phyloP scores from a whole-genome alignment of 129 eudicot genomes.

The Smallanthus sonchifolius region DNA sequence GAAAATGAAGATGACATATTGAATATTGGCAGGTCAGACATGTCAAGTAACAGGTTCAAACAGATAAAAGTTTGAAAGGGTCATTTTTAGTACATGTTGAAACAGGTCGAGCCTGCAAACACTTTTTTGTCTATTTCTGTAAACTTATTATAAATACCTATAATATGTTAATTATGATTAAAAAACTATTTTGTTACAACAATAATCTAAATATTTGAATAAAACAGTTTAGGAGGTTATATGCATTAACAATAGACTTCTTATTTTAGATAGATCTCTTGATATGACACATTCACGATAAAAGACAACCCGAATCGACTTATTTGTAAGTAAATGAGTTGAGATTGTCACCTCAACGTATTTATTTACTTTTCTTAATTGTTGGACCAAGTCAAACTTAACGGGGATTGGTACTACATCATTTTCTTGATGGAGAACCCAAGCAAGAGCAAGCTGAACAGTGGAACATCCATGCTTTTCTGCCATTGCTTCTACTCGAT shows the following conservation, averaged over 20 bases:
- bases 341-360: neutral
- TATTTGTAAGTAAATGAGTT: neutral
- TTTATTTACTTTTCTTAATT: neutral
- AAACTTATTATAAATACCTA: neutral
- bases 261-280: neutral
- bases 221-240: neutral
- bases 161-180: neutral
- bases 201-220: neutral
- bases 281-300: neutral
- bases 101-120: neutral
- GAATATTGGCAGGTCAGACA: neutral
- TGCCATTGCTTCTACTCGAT: slow-evolving; percentile 39
- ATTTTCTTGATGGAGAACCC: slow-evolving; percentile 64
- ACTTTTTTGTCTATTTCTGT: neutral
- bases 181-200: neutral
- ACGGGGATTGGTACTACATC: slow-evolving; percentile 57
- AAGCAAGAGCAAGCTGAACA: slow-evolving; percentile 64
- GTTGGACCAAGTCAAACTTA: slow-evolving; percentile 19
- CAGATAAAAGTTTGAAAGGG: neutral
- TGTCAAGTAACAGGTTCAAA: neutral
- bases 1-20: neutral
- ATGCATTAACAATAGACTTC: neutral
- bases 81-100: neutral
- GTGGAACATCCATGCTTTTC: slow-evolving; percentile 48
- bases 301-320: neutral